These are phyloP conservation scores for Sporisorium scitamineum DNA, from an alignment of 1,284 basidiomycete genomes.

Conservation along the genomic window DNA sequence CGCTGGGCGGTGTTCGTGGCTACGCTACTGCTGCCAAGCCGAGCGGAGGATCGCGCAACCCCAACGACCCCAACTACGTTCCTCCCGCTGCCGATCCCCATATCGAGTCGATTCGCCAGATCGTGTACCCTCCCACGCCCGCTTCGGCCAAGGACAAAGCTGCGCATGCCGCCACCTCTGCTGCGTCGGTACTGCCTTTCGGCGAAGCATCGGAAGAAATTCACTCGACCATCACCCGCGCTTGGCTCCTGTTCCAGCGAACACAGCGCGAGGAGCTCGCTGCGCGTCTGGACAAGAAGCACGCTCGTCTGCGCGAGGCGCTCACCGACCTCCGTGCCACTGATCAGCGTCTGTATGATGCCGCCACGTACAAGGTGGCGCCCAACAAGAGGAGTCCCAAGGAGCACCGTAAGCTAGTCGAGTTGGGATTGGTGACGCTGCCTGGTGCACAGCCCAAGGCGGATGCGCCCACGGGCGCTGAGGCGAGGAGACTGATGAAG, in stretches of 20 bases:
- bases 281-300: slow-evolving; percentile 51
- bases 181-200: slow-evolving; percentile 41
- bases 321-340: slow-evolving; percentile 42
- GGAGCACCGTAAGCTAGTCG: slow-evolving; percentile 56
- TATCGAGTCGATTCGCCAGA: slow-evolving; percentile 61
- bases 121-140: slow-evolving; percentile 59
- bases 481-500: slow-evolving; percentile 52
- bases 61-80: slow-evolving; percentile 65
- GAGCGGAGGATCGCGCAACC: slow-evolving; percentile 42
- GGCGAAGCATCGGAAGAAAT: slow-evolving; percentile 74
- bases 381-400: slow-evolving; percentile 61
- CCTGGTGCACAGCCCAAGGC: slow-evolving; percentile 20
- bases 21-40: slow-evolving; percentile 57
- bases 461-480: slow-evolving; percentile 47
- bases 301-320: slow-evolving; percentile 58
- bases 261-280: slow-evolving; percentile 75
- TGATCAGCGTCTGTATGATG: slow-evolving; percentile 50
- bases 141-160: slow-evolving; percentile 36
- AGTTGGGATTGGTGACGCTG: slow-evolving; percentile 53
- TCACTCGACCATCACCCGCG: slow-evolving; percentile 92
- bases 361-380: slow-evolving; percentile 58
- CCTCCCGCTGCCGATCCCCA: slow-evolving; percentile 52
- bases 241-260: slow-evolving; percentile 85
- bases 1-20: slow-evolving; percentile 42
- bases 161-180: slow-evolving; percentile 29